Evolutionary conservation across 2,329 filamentous ascomycete species (phyloP), one percentile per base, ranked within the genome.

Genomic region (Chaetomiaceae sp.): DNA sequence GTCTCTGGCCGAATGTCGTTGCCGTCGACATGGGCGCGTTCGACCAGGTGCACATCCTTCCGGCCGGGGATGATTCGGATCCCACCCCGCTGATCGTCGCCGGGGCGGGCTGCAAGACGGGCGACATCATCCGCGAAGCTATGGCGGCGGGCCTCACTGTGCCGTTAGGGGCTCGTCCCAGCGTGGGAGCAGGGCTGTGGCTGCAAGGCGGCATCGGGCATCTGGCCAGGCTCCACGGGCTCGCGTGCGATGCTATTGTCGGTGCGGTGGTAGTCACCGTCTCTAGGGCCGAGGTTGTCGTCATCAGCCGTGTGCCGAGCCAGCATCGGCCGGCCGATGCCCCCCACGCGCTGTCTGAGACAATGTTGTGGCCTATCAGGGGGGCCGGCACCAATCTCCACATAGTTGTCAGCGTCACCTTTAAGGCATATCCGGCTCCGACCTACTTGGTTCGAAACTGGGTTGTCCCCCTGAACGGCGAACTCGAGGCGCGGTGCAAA

Each of bases 141-240:
- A 76, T 77, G 71, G 66, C 54, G 2, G 69, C 58, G 0, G 78
- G 75, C 2, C 1, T 85, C 49, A 79, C 77, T 51, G 75, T 86
- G 2, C 82, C 83, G 0, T 64, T 86, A 3, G 83, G 83, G 3
- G 64, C 80, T 23, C 78, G 82, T 6, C 83, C 83, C 57, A 85
- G 81, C 58, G 81, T 86, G 23, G 83, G 83, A 3, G 76, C 80
- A 0, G 83, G 83, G 0, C 59, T 82, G 14, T 85, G 81, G 80
- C 69, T 87, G 44, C 82, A 86, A 70, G 83, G 83, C 38, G 82
- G 83, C 49, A 82, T 86, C 44, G 82, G 82, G 2, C 81, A 84
- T 58, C 68, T 83, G n/a, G 62, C 76, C 34, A 72, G 81, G 54
- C 51, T 72, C 8, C 66, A 82, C 57, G 82, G 83, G 1, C 79